Evolutionary conservation across 139 green algal species (phyloP).

Genomic region (Cymbomonas tetramitiformis): DNA sequence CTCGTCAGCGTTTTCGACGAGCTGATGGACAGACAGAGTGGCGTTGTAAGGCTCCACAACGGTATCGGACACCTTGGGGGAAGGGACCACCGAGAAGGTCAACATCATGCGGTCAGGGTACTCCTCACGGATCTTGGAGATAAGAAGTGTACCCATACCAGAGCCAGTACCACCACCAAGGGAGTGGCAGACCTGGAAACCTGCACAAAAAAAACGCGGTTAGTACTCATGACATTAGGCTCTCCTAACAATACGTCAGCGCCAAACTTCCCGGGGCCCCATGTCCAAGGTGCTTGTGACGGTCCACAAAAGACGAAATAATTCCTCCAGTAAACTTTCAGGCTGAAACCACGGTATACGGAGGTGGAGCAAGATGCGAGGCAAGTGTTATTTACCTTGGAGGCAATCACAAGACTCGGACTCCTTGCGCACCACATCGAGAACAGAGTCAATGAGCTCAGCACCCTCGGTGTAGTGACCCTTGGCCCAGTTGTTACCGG

Average conservation of each 20-base stretch:
- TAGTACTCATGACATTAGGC: no score
- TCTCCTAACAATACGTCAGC: no score
- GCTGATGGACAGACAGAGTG: slow-evolving; percentile 91
- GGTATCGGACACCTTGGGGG: slow-evolving; percentile 93
- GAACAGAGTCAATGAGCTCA: slow-evolving; percentile 88
- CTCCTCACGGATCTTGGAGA: slow-evolving; percentile 92
- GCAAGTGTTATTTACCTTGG: no score
- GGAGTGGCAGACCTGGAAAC: slow-evolving; percentile 84
- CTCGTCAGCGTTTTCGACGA: slow-evolving; percentile 97
- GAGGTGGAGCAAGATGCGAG: no score
- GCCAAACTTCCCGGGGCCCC: no score
- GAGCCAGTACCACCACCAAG: slow-evolving; percentile 83
- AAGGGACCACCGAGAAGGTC: slow-evolving; percentile 93
- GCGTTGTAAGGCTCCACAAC: slow-evolving; percentile 98
- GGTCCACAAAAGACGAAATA: no score
- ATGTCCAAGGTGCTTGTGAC: no score
- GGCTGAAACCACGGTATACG: no score
- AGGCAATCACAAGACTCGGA: slow-evolving; percentile 89
- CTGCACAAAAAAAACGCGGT: no score
- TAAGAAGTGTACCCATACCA: slow-evolving; percentile 90
- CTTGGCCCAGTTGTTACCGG: slow-evolving; percentile 96
- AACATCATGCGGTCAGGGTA: slow-evolving; percentile 95
- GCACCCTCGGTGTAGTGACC: slow-evolving; percentile 94
- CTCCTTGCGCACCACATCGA: slow-evolving; percentile 94
- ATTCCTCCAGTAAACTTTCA: no score